These are phyloP conservation scores for Breviolum minutum DNA, from an alignment of 73 alveolate genomes.

Conservation along the genomic window DNA sequence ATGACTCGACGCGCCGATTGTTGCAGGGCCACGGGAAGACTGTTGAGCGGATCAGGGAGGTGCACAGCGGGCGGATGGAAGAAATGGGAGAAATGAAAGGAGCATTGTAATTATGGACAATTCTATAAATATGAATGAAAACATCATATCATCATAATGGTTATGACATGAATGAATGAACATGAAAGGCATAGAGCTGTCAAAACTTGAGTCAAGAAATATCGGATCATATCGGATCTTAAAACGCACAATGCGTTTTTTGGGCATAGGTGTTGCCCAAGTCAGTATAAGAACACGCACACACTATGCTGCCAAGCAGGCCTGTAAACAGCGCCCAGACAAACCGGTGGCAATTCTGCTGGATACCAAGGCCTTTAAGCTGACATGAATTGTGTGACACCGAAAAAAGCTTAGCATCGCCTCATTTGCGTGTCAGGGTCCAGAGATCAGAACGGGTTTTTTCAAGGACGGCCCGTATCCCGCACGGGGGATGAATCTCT, in stretches of 20 bases:
- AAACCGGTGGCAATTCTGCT: conserved; percentile 98
- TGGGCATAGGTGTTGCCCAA: neutral
- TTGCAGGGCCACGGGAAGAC: conserved; percentile 80
- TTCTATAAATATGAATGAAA: no score
- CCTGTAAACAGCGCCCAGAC: conserved; percentile 97
- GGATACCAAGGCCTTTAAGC: conserved; percentile 96
- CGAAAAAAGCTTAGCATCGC: no score
- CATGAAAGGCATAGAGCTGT: neutral
- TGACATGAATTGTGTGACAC: neutral
- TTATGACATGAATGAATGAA: no score
- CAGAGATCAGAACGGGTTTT: conserved; percentile 99
- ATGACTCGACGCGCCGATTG: neutral
- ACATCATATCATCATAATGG: no score
- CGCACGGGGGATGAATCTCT: no score
- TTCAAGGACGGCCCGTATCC: conserved; percentile 67
- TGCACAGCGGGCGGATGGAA: neutral
- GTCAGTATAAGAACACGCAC: neutral
- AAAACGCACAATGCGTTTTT: neutral
- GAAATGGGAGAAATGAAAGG: neutral
- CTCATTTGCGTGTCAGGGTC: conserved; percentile 96
- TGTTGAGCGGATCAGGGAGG: conserved; percentile 72
- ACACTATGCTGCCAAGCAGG: conserved; percentile 73
- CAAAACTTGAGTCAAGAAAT: neutral
- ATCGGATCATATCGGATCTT: no score
- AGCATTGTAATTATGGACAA: neutral